A percentile compares a stretch with the other conserved stretches of the same genome.
These are phyloP conservation scores for Fusarium papillatum DNA, from an alignment of 2,329 filamentous ascomycete genomes.

Conservation along the genomic window DNA sequence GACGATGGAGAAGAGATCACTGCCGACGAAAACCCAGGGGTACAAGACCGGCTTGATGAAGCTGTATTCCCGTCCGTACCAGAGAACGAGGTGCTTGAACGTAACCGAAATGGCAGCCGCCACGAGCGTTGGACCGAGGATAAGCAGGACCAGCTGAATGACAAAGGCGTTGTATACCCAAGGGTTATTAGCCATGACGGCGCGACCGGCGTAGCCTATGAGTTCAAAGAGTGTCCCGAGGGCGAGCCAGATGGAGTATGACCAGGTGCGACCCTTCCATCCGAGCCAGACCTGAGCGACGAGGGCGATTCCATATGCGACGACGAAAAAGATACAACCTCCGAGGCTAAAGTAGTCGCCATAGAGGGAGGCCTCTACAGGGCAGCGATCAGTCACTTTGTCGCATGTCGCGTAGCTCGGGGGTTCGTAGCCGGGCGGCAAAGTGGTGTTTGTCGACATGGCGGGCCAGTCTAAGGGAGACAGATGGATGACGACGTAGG, in stretches of 20 bases:
- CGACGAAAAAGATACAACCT: constrained; percentile 50
- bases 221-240: constrained; percentile 56
- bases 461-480: background rate
- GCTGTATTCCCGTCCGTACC: constrained; percentile 53
- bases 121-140: constrained; percentile 57
- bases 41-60: constrained; percentile 56
- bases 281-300: constrained; percentile 50
- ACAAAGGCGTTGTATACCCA: constrained; percentile 56
- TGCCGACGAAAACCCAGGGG: constrained; percentile 62
- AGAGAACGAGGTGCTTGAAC: constrained; percentile 58
- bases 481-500: background rate
- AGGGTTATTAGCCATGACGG: constrained; percentile 55
- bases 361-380: constrained; percentile 41
- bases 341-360: constrained; percentile 42
- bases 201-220: constrained; percentile 56
- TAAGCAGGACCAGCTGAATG: constrained; percentile 57
- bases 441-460: constrained; percentile 7
- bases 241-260: constrained; percentile 49
- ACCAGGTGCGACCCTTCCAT: constrained; percentile 53
- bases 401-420: constrained; percentile 28
- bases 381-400: constrained; percentile 30
- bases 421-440: constrained; percentile 13
- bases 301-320: constrained; percentile 49
- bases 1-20: constrained; percentile 55
- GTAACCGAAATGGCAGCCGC: constrained; percentile 60